Evolutionary conservation across 2,329 filamentous ascomycete genomes (phyloP).

Genomic region (Phyllosticta citriasiana): DNA sequence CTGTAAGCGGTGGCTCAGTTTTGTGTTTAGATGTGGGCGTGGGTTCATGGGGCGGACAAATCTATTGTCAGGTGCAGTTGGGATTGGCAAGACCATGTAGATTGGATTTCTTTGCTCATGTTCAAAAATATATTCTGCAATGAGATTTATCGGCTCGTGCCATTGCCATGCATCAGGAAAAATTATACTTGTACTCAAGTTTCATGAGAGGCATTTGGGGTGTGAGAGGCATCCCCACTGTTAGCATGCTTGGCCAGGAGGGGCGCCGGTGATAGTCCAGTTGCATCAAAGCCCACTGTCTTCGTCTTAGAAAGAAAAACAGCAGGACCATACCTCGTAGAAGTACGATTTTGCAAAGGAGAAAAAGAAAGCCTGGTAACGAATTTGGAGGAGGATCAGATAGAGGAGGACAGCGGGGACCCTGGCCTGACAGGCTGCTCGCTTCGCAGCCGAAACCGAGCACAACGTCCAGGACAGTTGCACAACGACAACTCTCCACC

Average conservation of each 20-base stretch:
- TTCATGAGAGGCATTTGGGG: no score
- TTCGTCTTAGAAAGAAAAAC: no score
- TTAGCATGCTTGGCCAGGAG: no score
- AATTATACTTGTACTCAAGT: no score
- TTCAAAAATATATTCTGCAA: background rate
- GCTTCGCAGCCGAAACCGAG: background rate
- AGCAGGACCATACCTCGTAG: no score
- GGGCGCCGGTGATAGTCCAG: no score
- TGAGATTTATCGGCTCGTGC: no score
- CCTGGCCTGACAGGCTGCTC: background rate
- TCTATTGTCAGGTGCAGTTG: background rate
- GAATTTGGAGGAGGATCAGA: background rate
- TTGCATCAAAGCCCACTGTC: no score
- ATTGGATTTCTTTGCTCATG: background rate
- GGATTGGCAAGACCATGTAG: background rate
- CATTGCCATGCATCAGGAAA: no score
- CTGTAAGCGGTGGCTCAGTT: constrained; percentile 47
- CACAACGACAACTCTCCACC: background rate
- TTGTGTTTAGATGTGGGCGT: background rate
- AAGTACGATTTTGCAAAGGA: no score
- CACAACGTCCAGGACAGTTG: background rate
- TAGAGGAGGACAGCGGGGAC: background rate
- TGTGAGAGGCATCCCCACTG: no score
- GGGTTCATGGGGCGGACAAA: background rate
- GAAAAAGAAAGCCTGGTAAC: no score